Evolutionary conservation across 2,329 filamentous ascomycete genomes (phyloP), one percentile per base, ranked within the genome.

Genomic region (Pseudonectria buxi): DNA sequence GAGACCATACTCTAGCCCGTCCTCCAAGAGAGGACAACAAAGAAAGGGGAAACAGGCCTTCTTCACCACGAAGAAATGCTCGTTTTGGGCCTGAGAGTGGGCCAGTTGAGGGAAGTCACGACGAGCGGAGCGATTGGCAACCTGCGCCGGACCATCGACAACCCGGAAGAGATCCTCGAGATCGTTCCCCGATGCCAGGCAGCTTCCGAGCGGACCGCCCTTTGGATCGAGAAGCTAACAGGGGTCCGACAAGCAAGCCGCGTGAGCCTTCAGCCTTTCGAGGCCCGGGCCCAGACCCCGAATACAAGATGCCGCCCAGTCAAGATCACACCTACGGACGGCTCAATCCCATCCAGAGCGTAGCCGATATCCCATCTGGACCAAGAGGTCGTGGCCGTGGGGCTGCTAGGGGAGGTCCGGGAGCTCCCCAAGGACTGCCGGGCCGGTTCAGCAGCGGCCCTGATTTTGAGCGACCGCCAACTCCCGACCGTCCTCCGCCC

Each of bases 281-380:
- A 55, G 44, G 59, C 49, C 27, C 62, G 31, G 64, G 64, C 26
- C 54, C 57, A 2, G 75, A 79, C 22, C 46, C 61, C 3, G 72
- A 78, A 30, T 68, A 74, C 45, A 64, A 66, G 26, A 63, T 69
- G 43, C 47, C 68, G 14, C 64, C 62, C 36, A 69, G 74, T 41
- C 71, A 77, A 44, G 77, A 82, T 53, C 72, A 74, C 12, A 77
- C 74, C 37, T 81, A 81, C 47, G 78, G 78, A 18, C 73, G 78
- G 3, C 63, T 82, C 31, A 80, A 76, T 42, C 61, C 70, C 2
- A 67, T 71, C 32, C 63, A 68, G 32, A 63, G 65, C 15, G 56
- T 65, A 24, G 49, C 67, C 56, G 56, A 63, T 16, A 67, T 72
- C 27, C 76, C 76, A 4, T 70, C 71, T n/a, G 77, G 74, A 2